These are phyloP conservation scores for Fusarium luffae DNA, from an alignment of 2,329 filamentous ascomycete genomes.

Conservation along the genomic window DNA sequence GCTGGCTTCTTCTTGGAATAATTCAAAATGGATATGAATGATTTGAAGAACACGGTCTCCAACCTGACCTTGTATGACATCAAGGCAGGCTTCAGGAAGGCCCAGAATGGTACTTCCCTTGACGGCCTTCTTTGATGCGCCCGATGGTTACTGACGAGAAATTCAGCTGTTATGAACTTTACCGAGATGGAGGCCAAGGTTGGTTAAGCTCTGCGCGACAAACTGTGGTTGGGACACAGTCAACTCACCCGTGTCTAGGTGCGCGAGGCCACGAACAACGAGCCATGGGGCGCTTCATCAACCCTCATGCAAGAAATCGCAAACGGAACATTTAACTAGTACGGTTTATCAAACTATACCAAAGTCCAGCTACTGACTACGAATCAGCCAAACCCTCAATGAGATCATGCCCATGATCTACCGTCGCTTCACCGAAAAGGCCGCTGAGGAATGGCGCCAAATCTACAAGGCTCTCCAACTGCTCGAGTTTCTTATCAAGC, in stretches of 20 bases:
- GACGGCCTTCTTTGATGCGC: slow-evolving; percentile 16
- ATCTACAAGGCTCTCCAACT: slow-evolving; percentile 99
- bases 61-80: slow-evolving; percentile 95
- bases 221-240: slow-evolving; percentile 4
- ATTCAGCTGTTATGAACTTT: slow-evolving; percentile 94
- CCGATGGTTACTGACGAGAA: slow-evolving; percentile 45
- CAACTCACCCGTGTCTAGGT: slow-evolving; percentile 65
- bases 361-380: slow-evolving; percentile 32
- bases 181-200: slow-evolving; percentile 89
- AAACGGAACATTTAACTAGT: slow-evolving; percentile 99
- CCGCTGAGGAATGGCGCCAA: slow-evolving; percentile 97
- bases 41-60: slow-evolving; percentile 85
- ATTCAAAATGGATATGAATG: slow-evolving; percentile 82
- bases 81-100: slow-evolving; percentile 93
- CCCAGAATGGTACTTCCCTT: slow-evolving; percentile 83
- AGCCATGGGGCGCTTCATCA: slow-evolving; percentile 91
- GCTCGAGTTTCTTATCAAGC: slow-evolving; percentile 96
- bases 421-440: slow-evolving; percentile 97
- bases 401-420: slow-evolving; percentile 99
- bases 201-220: slow-evolving; percentile 30
- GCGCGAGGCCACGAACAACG: slow-evolving; percentile 98
- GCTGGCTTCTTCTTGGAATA: slow-evolving; percentile 32
- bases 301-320: slow-evolving; percentile 97
- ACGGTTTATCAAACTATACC: slow-evolving; percentile 53
- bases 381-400: slow-evolving; percentile 86